Evolutionary conservation across 768 basidiomycete genomes (phyloP), one percentile per base, ranked within the genome.

Genomic region (Boletus barrowsii): DNA sequence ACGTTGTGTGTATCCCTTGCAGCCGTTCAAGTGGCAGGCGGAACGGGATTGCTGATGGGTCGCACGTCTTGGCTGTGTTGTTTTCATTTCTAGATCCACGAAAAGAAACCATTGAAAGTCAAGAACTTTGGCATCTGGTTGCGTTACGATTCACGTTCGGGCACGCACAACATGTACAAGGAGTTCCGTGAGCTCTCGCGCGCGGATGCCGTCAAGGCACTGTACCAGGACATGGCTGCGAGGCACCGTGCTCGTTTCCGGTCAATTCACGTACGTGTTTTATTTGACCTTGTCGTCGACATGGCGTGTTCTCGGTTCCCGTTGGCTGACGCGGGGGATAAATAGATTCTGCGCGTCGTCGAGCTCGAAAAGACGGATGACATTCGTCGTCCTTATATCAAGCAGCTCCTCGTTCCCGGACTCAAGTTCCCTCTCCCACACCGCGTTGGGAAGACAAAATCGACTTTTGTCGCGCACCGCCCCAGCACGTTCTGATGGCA

Each of bases 91-190:
- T 84, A 98, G 95, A 98, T 98, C 72, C 84, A 88, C 71, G 96
- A 98, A 81, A 95, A 92, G 84, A 93, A 89, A 76, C 97, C 97
- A 22, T 72, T 97, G 75, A 95, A 95, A 79, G 90, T 98, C 75
- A 98, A 99, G 85, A 98, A 97, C 88, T 98, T 99, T 72, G 97
- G 97, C 63, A 91, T 99, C 78, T 98, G 97, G 97, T 76, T 99
- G 72, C 90, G 96, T 66, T 99, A 99, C 77, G 97, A 99, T 78
- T 98, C 96, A 51, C 93, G 96, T 66, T 97, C 95, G 48, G 97
- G 97, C 60, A 99, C 97, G 43, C 97, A 98, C 87, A 99, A 99
- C 86, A 96, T 98, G 94, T 97, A 97, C 90, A 95, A 95, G 84
- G 90, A 92, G 76, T 98, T 92, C 89, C 92, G 94, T 69, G 96